Evolutionary conservation across 352 stramenopile genomes (phyloP), one percentile per base, ranked within the genome.

Genomic region (Phytophthora melonis): DNA sequence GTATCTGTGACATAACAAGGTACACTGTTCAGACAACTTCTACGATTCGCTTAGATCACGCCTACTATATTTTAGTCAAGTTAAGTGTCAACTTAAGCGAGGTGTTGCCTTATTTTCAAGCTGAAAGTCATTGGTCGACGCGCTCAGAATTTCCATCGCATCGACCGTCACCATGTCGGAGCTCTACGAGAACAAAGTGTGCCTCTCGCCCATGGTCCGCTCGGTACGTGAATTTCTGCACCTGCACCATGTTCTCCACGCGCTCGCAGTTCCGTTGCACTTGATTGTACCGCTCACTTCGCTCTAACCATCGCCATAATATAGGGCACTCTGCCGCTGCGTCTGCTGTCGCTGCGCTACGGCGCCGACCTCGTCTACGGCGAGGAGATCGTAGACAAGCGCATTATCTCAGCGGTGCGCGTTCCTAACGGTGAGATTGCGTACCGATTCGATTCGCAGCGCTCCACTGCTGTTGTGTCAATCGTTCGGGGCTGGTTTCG

Each of bases 301-400:
- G 58, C n/a, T 25, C 65, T 74, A 60, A 68, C 27, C 25, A 55
- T 39, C 47, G n/a, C 32, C 47, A 25, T n/a, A 8, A 8, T 9
- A 18, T 30, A 96, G 89, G 96, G 93, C 16, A 98, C 96, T 55
- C 90, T 97, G 32, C 96, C 97, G 11, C 78, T 99, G 56, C 91
- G 97, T 5, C 83, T 95, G 16, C 73, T 99, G 19, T 97, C 95
- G 58, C 77, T 98, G 57, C 81, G 87, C 3, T 98, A 98, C 74
- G 96, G 96, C 52, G 95, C 95, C 8, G 88, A 98, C 53, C 77
- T 98, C 32, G 91, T 98, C 0, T 99, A 98, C 74, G 90, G 91
- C 30, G 97, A 99, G 83, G 97, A 99, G 80, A 93, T 99, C 61
- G 90, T 99, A 61, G 97, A 99, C 86, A 93, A 97, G 74, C 92